These are phyloP conservation scores for Akanthomyces lecanii DNA, from an alignment of 2,329 filamentous ascomycete species.

Conservation along the genomic window DNA sequence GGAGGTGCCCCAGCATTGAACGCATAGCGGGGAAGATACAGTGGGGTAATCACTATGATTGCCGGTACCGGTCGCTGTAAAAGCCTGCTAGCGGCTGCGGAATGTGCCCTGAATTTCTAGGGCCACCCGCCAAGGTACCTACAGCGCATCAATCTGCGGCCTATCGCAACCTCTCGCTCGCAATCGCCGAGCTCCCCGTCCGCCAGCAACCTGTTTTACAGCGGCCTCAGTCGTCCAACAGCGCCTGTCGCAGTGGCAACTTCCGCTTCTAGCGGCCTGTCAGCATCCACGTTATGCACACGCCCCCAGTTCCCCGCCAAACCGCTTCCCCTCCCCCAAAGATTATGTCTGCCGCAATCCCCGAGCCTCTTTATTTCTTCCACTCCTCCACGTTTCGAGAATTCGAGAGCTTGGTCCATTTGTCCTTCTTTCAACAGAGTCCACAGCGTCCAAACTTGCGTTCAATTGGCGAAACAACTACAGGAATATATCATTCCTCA, in stretches of 20 bases:
- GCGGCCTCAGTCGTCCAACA: background rate
- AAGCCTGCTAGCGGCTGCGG: background rate
- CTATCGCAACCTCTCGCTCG: background rate
- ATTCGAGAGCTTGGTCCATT: background rate
- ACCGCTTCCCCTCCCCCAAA: background rate
- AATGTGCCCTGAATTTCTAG: constrained; percentile 3
- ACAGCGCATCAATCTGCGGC: background rate
- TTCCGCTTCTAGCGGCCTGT: background rate
- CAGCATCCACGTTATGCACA: background rate
- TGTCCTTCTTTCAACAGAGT: background rate
- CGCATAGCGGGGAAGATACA: constrained; percentile 10
- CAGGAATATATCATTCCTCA: background rate
- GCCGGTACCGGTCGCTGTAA: background rate
- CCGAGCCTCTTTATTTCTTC: background rate
- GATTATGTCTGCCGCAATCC: background rate
- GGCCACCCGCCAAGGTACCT: background rate
- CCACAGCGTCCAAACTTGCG: background rate
- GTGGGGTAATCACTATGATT: background rate
- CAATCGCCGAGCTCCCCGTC: constrained; percentile 5
- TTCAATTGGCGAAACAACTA: background rate
- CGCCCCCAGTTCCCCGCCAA: constrained; percentile 13
- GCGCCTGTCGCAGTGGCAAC: background rate
- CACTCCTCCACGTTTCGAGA: background rate
- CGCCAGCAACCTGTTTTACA: background rate
- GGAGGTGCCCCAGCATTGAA: constrained; percentile 8